These are phyloP conservation scores for Lactarius psammicola DNA, from an alignment of 768 basidiomycete species.

Conservation along the genomic window DNA sequence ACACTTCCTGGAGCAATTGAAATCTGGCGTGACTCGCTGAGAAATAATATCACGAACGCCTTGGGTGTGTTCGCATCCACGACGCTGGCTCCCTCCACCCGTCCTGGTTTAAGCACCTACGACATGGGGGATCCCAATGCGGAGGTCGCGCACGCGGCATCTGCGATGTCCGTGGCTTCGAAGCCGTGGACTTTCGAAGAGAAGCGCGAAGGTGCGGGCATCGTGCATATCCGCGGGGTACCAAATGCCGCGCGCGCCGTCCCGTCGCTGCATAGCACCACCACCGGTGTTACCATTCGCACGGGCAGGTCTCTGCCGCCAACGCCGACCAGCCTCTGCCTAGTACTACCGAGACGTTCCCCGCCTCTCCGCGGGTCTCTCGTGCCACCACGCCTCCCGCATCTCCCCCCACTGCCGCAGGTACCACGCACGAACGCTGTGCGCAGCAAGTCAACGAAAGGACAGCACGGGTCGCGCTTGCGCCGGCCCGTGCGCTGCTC, in stretches of 20 bases:
- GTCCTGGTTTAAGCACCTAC: neutral
- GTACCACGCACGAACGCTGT: conserved; percentile 9
- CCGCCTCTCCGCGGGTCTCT: neutral
- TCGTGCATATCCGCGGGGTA: conserved; percentile 39
- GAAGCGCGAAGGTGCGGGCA: conserved; percentile 39
- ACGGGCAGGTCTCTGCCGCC: neutral
- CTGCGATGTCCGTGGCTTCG: conserved; percentile 25
- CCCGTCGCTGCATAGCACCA: neutral
- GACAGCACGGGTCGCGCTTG: conserved; percentile 12
- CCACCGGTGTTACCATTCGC: neutral
- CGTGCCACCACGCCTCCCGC: conserved; percentile 12
- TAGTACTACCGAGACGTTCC: neutral
- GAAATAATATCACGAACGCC: conserved; percentile 25
- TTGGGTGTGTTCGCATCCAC: conserved; percentile 15
- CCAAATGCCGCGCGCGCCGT: neutral
- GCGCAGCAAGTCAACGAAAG: conserved; percentile 8
- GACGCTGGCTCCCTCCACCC: neutral
- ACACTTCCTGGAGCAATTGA: conserved; percentile 4
- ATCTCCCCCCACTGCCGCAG: conserved; percentile 1
- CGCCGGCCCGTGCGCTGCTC: neutral
- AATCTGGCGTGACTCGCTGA: conserved; percentile 26
- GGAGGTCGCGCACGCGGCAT: conserved; percentile 1
- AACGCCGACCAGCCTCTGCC: neutral
- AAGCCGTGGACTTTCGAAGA: conserved; percentile 44
- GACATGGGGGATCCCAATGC: neutral